Evolutionary conservation across 768 basidiomycete genomes (phyloP), one percentile per base, ranked within the genome.

Genomic region (Tremella mesenterica): DNA sequence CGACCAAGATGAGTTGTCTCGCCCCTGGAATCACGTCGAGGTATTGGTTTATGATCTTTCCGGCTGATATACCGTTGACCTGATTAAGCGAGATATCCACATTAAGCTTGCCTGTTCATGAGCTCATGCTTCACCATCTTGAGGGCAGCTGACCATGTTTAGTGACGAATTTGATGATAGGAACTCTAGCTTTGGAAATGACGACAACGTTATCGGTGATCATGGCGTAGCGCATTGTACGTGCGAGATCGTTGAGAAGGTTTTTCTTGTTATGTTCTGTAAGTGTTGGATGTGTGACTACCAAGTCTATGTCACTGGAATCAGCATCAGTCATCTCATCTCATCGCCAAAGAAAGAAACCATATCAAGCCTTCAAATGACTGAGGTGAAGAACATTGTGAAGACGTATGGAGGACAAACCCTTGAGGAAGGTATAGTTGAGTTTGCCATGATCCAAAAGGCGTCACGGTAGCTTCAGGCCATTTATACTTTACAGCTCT

Each of bases 31-130:
- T 78, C 51, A 86, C 77, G 38, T 79, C 76, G 34, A 93, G 76
- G 69, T 92, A 90, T 2, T 83, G 80, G 43, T 84, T 85, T 65
- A 96, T 81, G 53, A 92, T 85, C 38, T 79, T 76, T 0, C 86
- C 86, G 1, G 88, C 84, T 29, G 79, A 75, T 49, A 95, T 75
- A 9, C 91, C 93, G 60, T 88, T 90, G 10, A 77, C 80, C 74
- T 93, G 90, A 72, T 96, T 96, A 53, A 96, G 77, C 66, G 87
- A 90, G 67, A 97, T 87, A 67, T 99, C 93, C 59, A 99, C 88
- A 54, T 86, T 80, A 68, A 95, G 20, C 87, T 82, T 83, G 57
- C 13, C 4, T 9, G 18, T n/a, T 27, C 23, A 39, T 44, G 23
- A 45, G 33, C n/a, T 43, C 36, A 9, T n/a, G 12, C 26, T 18